Evolutionary conservation across 2,329 filamentous ascomycete genomes (phyloP).

Genomic region (Nakataea oryzae): DNA sequence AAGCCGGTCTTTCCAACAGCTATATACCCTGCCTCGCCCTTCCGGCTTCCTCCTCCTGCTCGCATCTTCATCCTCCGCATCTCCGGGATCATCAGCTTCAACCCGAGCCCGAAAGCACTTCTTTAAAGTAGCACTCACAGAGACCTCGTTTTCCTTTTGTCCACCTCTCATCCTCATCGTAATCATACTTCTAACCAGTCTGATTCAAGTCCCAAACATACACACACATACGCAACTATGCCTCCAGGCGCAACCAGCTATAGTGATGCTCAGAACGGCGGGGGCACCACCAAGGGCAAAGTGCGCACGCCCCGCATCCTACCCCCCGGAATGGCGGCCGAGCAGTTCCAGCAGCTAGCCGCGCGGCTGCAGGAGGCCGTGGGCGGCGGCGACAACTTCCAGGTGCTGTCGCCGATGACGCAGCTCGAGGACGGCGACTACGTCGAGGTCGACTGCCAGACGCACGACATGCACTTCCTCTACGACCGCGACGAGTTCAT

Average conservation of each 20-base stretch:
- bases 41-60: too few species aligned
- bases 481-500: slow-evolving; percentile 31
- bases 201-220: too few species aligned
- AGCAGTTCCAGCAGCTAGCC: background rate
- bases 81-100: too few species aligned
- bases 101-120: too few species aligned
- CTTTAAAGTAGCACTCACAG: too few species aligned
- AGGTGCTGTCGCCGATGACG: slow-evolving; percentile 8
- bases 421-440: slow-evolving; percentile 15
- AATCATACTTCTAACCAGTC: too few species aligned
- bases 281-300: background rate
- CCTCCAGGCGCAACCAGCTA: background rate
- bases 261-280: background rate
- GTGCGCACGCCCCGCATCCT: background rate
- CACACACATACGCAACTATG: background rate
- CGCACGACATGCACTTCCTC: slow-evolving; percentile 26
- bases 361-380: background rate
- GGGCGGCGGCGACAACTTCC: slow-evolving; percentile 6
- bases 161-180: too few species aligned
- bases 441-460: slow-evolving; percentile 14
- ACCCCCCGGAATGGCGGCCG: background rate
- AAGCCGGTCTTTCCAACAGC: too few species aligned
- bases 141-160: too few species aligned
- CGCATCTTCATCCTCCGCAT: too few species aligned
- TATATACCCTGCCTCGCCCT: too few species aligned